Conservation (phyloP, 2,329 filamentous ascomycete genomes). For the Aspergillus ruber region DNA sequence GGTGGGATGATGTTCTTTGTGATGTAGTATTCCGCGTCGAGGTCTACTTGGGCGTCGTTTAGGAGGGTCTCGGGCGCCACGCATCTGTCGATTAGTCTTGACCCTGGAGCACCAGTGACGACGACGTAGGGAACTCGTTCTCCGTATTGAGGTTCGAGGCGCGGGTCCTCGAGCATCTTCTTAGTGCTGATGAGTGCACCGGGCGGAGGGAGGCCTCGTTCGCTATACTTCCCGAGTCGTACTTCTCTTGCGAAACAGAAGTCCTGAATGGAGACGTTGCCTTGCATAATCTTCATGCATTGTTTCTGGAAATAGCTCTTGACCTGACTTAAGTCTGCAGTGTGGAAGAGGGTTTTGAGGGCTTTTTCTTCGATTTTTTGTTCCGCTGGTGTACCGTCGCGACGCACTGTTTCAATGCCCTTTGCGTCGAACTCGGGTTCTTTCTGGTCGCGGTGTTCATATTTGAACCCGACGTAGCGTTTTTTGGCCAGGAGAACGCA, state of each 20-base stretch:
- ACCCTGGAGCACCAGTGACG: constrained; percentile 77
- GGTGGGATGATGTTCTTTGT: constrained; percentile 91
- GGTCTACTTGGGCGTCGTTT: constrained; percentile 65
- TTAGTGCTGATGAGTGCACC: constrained; percentile 83
- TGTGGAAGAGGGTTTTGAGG: constrained; percentile 81
- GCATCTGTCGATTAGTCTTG: constrained; percentile 79
- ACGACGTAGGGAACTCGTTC: constrained; percentile 95
- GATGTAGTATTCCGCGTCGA: constrained; percentile 97
- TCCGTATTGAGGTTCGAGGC: constrained; percentile 87
- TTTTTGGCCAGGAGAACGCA: constrained; percentile 95
- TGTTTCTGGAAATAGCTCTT: constrained; percentile 87
- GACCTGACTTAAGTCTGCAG: constrained; percentile 78
- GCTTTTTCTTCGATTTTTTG: constrained; percentile 95
- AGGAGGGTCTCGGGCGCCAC: constrained; percentile 81
- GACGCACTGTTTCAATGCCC: constrained; percentile 92
- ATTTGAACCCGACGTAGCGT: constrained; percentile 96
- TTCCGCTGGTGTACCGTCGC: constrained; percentile 89
- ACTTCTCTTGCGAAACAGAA: constrained; percentile 95
- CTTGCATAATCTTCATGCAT: constrained; percentile 87
- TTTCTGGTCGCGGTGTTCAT: constrained; percentile 67
- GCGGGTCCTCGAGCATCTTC: constrained; percentile 77
- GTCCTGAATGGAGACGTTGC: constrained; percentile 82
- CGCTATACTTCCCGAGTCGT: constrained; percentile 79
- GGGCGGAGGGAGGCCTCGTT: constrained; percentile 71
- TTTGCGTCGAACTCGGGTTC: constrained; percentile 94